These are phyloP conservation scores for Fusarium napiforme DNA, from an alignment of 2,329 filamentous ascomycete genomes.

Conservation along the genomic window DNA sequence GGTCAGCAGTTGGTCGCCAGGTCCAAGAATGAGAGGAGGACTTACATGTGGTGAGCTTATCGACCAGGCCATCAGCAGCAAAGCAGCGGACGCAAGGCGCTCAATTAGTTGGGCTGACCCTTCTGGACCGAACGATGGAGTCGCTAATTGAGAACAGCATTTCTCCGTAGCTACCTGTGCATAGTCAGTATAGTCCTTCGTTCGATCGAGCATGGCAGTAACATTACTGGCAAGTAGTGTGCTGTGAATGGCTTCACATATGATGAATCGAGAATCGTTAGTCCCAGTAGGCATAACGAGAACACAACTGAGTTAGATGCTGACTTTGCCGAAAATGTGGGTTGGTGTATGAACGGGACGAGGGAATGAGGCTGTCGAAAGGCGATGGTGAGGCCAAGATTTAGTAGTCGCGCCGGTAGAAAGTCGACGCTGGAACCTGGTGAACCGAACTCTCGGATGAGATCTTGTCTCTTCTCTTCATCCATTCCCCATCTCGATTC, in stretches of 20 bases:
- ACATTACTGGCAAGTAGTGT: neutral
- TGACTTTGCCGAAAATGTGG: constrained; percentile 4
- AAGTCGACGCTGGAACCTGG: neutral
- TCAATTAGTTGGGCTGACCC: neutral
- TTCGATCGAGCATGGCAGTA: too few relatives aligned
- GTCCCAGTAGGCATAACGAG: too few relatives aligned
- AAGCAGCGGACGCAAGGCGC: neutral
- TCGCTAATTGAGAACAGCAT: neutral
- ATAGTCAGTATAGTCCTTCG: too few relatives aligned
- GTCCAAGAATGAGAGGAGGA: fast-evolving
- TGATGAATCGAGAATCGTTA: too few relatives aligned
- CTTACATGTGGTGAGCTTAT: neutral
- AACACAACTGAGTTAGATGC: neutral
- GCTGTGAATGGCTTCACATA: neutral
- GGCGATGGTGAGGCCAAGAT: constrained; percentile 7
- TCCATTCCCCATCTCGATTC: constrained; percentile 1
- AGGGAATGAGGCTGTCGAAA: constrained; percentile 6
- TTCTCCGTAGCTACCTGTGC: neutral
- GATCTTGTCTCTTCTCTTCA: neutral
- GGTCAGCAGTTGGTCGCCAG: fast-evolving
- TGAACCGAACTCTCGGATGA: neutral
- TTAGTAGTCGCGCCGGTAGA: neutral
- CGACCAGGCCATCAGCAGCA: constrained; percentile 11
- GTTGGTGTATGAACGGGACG: constrained; percentile 6
- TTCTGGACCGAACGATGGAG: neutral